Evolutionary conservation across 2,329 filamentous ascomycete species (phyloP).

Genomic region (Colletotrichum tamarilloi): DNA sequence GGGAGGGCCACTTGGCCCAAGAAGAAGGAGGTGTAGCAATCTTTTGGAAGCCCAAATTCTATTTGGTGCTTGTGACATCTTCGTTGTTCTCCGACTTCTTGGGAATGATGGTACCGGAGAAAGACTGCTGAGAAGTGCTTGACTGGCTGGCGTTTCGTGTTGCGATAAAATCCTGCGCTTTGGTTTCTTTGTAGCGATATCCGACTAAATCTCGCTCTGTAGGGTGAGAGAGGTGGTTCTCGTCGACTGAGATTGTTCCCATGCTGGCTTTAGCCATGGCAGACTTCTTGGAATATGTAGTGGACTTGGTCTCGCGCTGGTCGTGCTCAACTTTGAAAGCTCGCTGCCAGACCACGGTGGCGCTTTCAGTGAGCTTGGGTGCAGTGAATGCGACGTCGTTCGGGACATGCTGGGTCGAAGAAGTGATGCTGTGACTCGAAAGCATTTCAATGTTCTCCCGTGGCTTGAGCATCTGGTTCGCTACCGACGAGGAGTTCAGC

Average conservation of each 20-base stretch:
- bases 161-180: background rate
- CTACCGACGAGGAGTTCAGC: background rate
- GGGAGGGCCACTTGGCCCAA: slow-evolving; percentile 49
- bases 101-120: background rate
- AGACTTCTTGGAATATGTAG: background rate
- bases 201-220: background rate
- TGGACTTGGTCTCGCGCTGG: slow-evolving; percentile 8
- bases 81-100: background rate
- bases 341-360: slow-evolving; percentile 43
- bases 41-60: slow-evolving; percentile 23
- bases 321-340: slow-evolving; percentile 41
- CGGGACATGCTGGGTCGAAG: slow-evolving; percentile 19
- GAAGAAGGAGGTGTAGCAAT: slow-evolving; percentile 40
- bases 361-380: slow-evolving; percentile 37
- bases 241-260: background rate
- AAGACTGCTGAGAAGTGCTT: slow-evolving; percentile 25
- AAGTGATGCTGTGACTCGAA: slow-evolving; percentile 36
- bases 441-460: slow-evolving; percentile 29
- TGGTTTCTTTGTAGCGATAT: background rate
- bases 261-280: slow-evolving; percentile 28
- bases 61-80: background rate
- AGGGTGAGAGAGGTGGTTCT: slow-evolving; percentile 25
- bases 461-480: background rate
- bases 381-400: slow-evolving; percentile 10
- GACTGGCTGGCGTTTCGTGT: slow-evolving; percentile 1